Evolutionary conservation across 2,329 filamentous ascomycete species (phyloP).

Genomic region (Curvularia lunata): DNA sequence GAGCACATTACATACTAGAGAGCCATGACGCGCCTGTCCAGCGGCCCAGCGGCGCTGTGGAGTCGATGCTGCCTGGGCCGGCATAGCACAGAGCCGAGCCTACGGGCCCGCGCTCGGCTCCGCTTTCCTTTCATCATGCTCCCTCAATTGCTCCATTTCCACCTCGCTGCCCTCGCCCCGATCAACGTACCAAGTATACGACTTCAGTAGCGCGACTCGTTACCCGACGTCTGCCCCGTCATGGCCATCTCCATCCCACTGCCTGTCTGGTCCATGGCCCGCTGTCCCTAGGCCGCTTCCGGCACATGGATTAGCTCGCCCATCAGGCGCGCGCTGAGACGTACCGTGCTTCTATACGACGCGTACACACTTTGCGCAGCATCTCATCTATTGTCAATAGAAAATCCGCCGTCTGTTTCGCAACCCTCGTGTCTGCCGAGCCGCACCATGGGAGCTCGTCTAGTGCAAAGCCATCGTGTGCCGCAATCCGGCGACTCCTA

Average conservation of each 20-base stretch:
- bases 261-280: conserved; percentile 30
- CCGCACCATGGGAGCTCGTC: conserved; percentile 23
- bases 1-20: neutral
- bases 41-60: conserved; percentile 32
- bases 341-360: conserved; percentile 39
- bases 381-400: conserved; percentile 30
- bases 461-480: conserved; percentile 33
- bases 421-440: conserved; percentile 32
- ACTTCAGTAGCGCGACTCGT: conserved; percentile 33
- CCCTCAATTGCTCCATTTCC: neutral
- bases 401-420: conserved; percentile 30
- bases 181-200: conserved; percentile 5
- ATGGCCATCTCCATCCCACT: conserved; percentile 4
- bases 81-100: conserved; percentile 21
- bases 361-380: conserved; percentile 35
- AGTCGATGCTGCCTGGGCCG: conserved; percentile 27
- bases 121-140: conserved; percentile 21
- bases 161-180: neutral
- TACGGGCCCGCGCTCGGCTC: conserved; percentile 39
- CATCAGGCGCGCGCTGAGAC: conserved; percentile 43
- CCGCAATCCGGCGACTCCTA: conserved; percentile 21
- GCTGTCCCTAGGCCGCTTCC: conserved; percentile 32
- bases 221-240: conserved; percentile 6
- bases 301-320: conserved; percentile 43
- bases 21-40: conserved; percentile 24